A percentile compares a stretch with the other conserved stretches of the same genome.
phyloP scores from a whole-genome alignment of 768 basidiomycete species.

The Cantharellus cinnabarinus region DNA sequence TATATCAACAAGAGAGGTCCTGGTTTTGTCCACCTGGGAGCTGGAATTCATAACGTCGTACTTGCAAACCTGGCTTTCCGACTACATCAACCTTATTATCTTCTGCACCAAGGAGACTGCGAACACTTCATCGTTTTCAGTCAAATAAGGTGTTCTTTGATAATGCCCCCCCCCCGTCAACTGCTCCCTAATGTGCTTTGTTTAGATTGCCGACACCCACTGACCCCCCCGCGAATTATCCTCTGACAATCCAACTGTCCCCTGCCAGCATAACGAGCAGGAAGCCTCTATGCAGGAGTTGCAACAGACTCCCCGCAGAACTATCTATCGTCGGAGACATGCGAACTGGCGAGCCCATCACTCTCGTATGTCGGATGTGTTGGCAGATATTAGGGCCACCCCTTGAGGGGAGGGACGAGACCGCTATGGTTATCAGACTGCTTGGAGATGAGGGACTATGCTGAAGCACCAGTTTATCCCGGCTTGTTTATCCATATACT shows the following conservation, averaged over 20 bases:
- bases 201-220: constrained; percentile 35
- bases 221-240: constrained; percentile 40
- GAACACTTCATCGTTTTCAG: constrained; percentile 61
- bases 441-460: background rate
- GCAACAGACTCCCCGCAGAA: constrained; percentile 47
- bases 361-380: constrained; percentile 48
- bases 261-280: constrained; percentile 31
- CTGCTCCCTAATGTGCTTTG: constrained; percentile 1
- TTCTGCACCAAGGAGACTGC: constrained; percentile 63
- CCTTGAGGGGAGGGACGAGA: constrained; percentile 16
- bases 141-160: constrained; percentile 37
- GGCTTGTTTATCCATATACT: no score
- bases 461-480: no score
- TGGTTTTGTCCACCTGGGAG: constrained; percentile 19
- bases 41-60: constrained; percentile 26
- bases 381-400: constrained; percentile 51
- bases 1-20: constrained; percentile 17
- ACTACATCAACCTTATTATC: constrained; percentile 60
- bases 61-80: constrained; percentile 38
- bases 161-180: background rate
- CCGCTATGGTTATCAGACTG: constrained; percentile 22
- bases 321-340: constrained; percentile 49
- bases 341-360: constrained; percentile 60
- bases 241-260: constrained; percentile 43
- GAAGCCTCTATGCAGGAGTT: constrained; percentile 34